Evolutionary conservation across 352 stramenopile genomes (phyloP), one percentile per base, ranked within the genome.

Genomic region (Phytopythium kandeliae): DNA sequence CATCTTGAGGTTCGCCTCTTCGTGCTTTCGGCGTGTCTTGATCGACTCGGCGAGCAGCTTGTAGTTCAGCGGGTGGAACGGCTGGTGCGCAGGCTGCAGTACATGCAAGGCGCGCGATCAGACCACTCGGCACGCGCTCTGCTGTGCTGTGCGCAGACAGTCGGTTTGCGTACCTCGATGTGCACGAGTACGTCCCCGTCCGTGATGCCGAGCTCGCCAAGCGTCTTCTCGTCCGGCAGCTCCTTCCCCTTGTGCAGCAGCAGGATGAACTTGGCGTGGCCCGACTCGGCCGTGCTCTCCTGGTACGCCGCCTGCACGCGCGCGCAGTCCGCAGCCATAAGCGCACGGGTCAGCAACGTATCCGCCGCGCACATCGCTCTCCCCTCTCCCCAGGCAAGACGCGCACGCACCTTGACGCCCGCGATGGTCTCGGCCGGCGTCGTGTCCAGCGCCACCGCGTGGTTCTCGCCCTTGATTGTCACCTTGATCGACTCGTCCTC

Each of bases 61-160:
- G 69, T 94, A 94, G 66, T 94, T 92, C 35, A 94, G 71, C 19
- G 81, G 79, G 36, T 85, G 81, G 58, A 94, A 94, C n/a, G 84
- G 84, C 62, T 94, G 80, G 31, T 94, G 84, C 16, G 79, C 63
- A 26, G 81, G 62, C 71, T 74, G 37, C 22, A 46, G n/a, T n/a
- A n/a, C n/a, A n/a, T n/a, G n/a, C n/a, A n/a, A n/a, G n/a, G n/a
- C n/a, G n/a, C n/a, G n/a, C n/a, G n/a, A n/a, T n/a, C n/a, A n/a
- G n/a, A n/a, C n/a, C n/a, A n/a, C n/a, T n/a, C n/a, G n/a, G n/a
- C n/a, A n/a, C n/a, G n/a, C n/a, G n/a, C n/a, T n/a, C n/a, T n/a
- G n/a, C n/a, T n/a, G n/a, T n/a, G n/a, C n/a, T n/a, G n/a, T n/a
- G n/a, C n/a, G n/a, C n/a, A n/a, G n/a, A n/a, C n/a, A n/a, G n/a